Evolutionary conservation across 371 early-diverging fungal species (phyloP).

Genomic region (Smittium culicis): DNA sequence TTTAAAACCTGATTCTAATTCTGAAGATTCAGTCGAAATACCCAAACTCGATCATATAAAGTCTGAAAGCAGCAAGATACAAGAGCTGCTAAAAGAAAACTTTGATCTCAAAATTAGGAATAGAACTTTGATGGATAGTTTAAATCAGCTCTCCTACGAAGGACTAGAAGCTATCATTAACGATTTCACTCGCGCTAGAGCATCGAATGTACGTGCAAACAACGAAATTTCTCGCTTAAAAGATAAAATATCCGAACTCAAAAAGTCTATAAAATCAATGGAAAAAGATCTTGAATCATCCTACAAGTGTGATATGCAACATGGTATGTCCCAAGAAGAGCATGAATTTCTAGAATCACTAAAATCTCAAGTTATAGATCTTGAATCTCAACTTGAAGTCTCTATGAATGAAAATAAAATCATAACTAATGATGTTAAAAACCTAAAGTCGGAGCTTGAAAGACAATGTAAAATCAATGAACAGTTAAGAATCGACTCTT

Average conservation of each 20-base stretch:
- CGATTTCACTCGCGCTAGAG: conserved; percentile 6
- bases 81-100: conserved; percentile 11
- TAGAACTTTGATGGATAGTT: conserved; percentile 10
- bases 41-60: neutral
- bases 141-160: conserved; percentile 10
- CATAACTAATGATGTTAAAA: neutral
- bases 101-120: conserved; percentile 14
- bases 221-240: neutral
- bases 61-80: conserved; percentile 9
- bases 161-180: conserved; percentile 6
- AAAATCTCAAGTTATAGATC: neutral
- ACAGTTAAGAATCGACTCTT: conserved; percentile 1
- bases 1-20: neutral
- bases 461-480: conserved; percentile 6
- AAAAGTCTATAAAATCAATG: neutral
- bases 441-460: neutral
- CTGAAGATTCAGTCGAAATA: neutral
- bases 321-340: conserved; percentile 1
- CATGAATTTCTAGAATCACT: neutral
- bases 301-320: neutral
- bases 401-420: neutral
- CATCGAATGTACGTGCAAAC: conserved; percentile 6
- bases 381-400: neutral
- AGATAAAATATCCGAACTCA: neutral
- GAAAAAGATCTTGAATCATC: neutral